These are phyloP conservation scores for Magnusiomyces suaveolens DNA, from an alignment of 1,139 yeast genomes.

Conservation along the genomic window DNA sequence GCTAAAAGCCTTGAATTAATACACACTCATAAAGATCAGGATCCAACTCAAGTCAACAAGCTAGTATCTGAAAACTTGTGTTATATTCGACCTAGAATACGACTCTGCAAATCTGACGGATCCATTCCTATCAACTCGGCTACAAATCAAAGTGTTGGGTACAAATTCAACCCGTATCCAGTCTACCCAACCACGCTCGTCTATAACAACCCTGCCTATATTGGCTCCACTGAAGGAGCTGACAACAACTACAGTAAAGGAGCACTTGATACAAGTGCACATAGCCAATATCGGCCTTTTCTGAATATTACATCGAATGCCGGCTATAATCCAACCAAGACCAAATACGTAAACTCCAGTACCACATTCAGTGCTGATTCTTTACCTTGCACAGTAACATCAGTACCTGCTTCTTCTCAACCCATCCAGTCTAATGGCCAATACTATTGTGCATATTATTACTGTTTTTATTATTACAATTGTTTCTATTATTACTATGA, in stretches of 20 bases:
- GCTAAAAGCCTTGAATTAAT: background rate
- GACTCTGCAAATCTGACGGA: background rate
- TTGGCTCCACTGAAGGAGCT: background rate
- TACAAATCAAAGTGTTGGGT: too few species aligned
- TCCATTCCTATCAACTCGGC: too few species aligned
- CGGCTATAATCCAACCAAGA: background rate
- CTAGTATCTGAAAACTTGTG: background rate
- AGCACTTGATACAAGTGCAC: background rate
- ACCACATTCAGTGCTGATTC: background rate
- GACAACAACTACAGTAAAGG: background rate
- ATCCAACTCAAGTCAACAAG: background rate
- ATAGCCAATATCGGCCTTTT: background rate
- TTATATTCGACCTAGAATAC: background rate
- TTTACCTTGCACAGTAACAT: too few species aligned
- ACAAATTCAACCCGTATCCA: background rate
- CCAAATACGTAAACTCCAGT: background rate
- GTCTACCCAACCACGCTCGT: background rate
- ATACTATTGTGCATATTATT: background rate
- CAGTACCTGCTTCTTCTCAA: too few species aligned
- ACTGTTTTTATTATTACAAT: background rate
- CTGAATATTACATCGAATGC: background rate
- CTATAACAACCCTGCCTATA: background rate
- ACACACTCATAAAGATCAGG: background rate
- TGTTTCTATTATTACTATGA: too few species aligned
- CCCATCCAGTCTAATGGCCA: too few species aligned